Evolutionary conservation across 306 rosid species (phyloP), one percentile per base, ranked within the genome.

Genomic region (Trichosanthes truncata): DNA sequence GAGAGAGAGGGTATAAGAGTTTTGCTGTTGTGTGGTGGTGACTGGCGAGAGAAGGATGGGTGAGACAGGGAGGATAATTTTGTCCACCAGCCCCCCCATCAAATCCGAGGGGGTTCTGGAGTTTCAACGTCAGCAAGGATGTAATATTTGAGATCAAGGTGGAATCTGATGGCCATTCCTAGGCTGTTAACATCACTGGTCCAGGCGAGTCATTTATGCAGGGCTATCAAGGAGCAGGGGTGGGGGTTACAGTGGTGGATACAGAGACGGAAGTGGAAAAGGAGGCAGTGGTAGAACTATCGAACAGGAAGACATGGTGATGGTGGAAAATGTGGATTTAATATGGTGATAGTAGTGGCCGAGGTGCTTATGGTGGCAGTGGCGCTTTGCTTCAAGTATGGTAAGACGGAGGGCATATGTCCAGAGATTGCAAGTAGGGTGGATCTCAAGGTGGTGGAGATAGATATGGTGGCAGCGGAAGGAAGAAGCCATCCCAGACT

Each of bases 41-140:
- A 52, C 10, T 6, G 53, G 52, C 8, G 23, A 33, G 56, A 23
- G 57, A 35, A 48, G 53, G 57, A 89, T 93, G 93, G 52, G n/a
- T n/a, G n/a, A n/a, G n/a, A n/a, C n/a, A n/a, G n/a, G n/a, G 96
- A 89, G 0, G 97, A 91, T 8, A 86, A 91, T 48, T 91, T 93
- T 9, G 97, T 93, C 7, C 97, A 93, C 60, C 97, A 90, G 48
- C 89, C 93, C 9, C 9, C 86, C 92, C 68, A 87, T 93, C 81
- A 84, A 85, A 65, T 62, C 98, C 52, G 90, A 91, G 0, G 1
- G 95, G 98, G 0, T 91, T 90, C 14, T 83, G 93, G 1, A 82
- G 89, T 23, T 97, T 90, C 20, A 93, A 87, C 2, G 93, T 87
- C 7, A 90, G 91, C 0, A 97, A 91, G 57, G 10, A 89, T 8